Base-by-base conservation (phyloP, 305 asterid genomes). In the Fraxinus albicans region DNA sequence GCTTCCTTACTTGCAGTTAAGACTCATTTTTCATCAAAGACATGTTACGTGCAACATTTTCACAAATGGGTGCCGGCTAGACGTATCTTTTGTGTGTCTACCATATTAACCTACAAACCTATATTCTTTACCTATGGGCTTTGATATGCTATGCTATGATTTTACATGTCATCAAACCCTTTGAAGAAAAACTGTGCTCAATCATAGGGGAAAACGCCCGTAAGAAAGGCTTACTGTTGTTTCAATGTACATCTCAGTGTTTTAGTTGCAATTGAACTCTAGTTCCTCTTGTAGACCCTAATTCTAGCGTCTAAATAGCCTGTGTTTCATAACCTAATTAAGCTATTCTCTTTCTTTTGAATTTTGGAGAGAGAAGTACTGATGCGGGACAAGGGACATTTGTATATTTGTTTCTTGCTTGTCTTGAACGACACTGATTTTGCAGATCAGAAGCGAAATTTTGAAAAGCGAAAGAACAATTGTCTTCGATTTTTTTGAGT, bases 101-200 rank as follows among this genome's bases (percentile, higher is more conserved):
- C 60, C 60, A 50, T 15, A 17, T 50, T 50, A 50, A 50, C 10
- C 67, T 55, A 55, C 67, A 55, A 55, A 55, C 67, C 25, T 55
- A n/a, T n/a, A n/a, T 55, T 55, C 25, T 55, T n/a, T n/a, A 55
- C 27, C 0, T 55, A 55, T 55, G 67, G 10, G 33, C 60, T 80
- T 33, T 27, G 42, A 19, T 50, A 21, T 8, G 36, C 50, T 70
- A n/a, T 53, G 76, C 55, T 47, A 13, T 47, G 55, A 69, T 33
- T 36, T 78, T 31, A 47, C 47, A 77, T 76, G 81, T 83, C 63
- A 75, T 77, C 82, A 23, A 23, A n/a, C 35, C 72, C 60, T 3
- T 36, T 36, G 34, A 40, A 63, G 40, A 78, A 67, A 40, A 81
- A 63, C n/a, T 78, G 47, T 67, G 50, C 60, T 50, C 60, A 17